Conservation (phyloP, 2,329 filamentous ascomycete genomes). For the Ceratocystis diversiconidia region DNA sequence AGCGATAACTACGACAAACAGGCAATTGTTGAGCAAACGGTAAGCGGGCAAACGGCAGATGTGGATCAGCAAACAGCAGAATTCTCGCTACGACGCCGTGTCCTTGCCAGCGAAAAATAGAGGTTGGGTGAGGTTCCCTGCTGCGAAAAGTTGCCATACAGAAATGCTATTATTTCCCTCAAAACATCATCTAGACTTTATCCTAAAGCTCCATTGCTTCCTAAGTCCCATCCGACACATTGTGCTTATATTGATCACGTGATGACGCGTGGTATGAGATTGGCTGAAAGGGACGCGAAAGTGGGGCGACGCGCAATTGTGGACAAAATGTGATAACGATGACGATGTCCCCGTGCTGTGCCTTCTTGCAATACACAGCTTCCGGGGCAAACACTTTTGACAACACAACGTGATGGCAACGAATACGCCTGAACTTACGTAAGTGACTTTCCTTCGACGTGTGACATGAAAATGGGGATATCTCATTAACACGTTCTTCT, state of each 20-base stretch:
- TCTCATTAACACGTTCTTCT: not conserved
- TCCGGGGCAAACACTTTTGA: not conserved
- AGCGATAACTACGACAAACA: slow-evolving; percentile 21
- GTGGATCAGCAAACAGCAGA: not conserved
- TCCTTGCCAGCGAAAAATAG: slow-evolving; percentile 1
- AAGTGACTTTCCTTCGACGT: not conserved
- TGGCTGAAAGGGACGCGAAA: not conserved
- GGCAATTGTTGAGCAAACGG: not conserved
- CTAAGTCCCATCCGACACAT: too few species aligned
- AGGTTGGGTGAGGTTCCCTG: too few species aligned
- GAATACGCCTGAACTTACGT: not conserved
- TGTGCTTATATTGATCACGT: slow-evolving; percentile 9
- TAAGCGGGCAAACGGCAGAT: not conserved
- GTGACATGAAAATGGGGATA: not conserved
- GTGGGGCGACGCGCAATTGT: slow-evolving; percentile 12
- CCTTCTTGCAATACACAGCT: not conserved
- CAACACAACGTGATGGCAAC: not conserved
- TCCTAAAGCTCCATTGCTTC: too few species aligned
- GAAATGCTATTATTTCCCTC: not conserved
- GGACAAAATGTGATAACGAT: not conserved
- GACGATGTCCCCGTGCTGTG: not conserved
- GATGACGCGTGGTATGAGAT: slow-evolving; percentile 13
- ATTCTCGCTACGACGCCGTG: not conserved
- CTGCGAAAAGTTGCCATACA: too few species aligned
- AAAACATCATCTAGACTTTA: not conserved